phyloP scores from a whole-genome alignment of 2,329 filamentous ascomycete species.

The Emydomyces testavorans region DNA sequence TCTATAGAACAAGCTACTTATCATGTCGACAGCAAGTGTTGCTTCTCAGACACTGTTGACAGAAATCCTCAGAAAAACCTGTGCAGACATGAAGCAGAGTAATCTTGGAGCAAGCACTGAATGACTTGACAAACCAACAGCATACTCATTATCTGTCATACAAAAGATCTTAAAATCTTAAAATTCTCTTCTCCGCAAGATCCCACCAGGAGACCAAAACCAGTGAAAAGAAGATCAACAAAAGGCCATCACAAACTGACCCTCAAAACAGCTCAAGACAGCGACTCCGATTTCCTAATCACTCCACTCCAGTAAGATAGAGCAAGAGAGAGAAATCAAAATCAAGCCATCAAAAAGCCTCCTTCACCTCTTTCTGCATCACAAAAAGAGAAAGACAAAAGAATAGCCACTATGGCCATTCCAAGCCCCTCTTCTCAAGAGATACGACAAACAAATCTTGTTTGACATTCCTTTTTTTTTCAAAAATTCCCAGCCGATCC shows the following conservation, averaged over 20 bases:
- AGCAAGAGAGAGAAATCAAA: background rate
- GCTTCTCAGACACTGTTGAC: too few species aligned
- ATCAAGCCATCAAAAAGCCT: constrained; percentile 1
- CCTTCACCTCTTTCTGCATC: too few species aligned
- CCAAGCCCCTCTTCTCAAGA: background rate
- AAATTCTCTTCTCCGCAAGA: constrained; percentile 16
- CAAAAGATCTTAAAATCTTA: too few species aligned
- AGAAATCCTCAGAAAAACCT: too few species aligned
- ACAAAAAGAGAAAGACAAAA: too few species aligned
- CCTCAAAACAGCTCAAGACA: constrained; percentile 1
- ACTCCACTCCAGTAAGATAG: background rate
- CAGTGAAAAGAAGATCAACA: constrained; percentile 17
- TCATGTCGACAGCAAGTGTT: constrained; percentile 14
- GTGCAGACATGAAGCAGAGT: too few species aligned
- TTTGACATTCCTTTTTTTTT: constrained; percentile 33
- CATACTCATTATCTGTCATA: too few species aligned
- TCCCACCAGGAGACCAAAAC: constrained; percentile 15
- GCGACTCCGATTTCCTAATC: background rate
- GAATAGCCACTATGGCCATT: background rate
- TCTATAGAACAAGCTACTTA: background rate
- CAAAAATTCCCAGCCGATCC: constrained; percentile 69
- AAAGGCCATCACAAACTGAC: background rate
- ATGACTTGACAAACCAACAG: too few species aligned
- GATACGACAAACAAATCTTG: background rate
- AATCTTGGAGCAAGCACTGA: too few species aligned